These are phyloP conservation scores for Omphalea diandra DNA, from an alignment of 441 rosid genomes.

Conservation along the genomic window DNA sequence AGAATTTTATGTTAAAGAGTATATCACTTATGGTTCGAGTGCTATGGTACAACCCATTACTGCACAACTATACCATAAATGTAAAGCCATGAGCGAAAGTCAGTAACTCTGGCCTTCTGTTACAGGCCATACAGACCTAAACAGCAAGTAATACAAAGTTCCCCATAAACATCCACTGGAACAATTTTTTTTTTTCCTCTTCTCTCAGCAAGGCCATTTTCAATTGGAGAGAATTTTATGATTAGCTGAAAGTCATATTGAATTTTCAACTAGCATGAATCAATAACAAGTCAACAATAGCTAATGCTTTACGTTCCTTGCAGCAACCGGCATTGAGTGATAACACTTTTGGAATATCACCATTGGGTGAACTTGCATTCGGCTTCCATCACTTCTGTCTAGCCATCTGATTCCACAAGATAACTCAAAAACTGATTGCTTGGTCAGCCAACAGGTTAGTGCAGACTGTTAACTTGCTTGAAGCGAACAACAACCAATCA, in stretches of 20 bases:
- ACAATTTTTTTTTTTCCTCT: not conserved
- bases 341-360: slow-evolving; percentile 31
- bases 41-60: too few relatives aligned
- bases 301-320: too few relatives aligned
- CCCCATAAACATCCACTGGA: not conserved
- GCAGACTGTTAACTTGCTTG: too few relatives aligned
- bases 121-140: not conserved
- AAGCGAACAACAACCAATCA: too few relatives aligned
- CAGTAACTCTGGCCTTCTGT: not conserved
- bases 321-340: slow-evolving; percentile 24
- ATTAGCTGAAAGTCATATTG: too few relatives aligned
- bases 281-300: too few relatives aligned
- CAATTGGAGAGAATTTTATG: too few relatives aligned
- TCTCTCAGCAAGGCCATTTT: not conserved
- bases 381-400: slow-evolving; percentile 25
- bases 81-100: not conserved
- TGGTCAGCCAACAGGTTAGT: too few relatives aligned
- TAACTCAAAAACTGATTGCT: slow-evolving; percentile 14
- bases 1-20: too few relatives aligned
- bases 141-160: not conserved
- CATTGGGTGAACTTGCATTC: slow-evolving; percentile 44
- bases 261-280: too few relatives aligned
- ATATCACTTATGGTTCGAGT: too few relatives aligned
- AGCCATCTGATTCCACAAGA: slow-evolving; percentile 24
- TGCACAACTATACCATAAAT: too few relatives aligned